phyloP scores from a whole-genome alignment of 768 basidiomycete genomes.

The Lactarius vividus region DNA sequence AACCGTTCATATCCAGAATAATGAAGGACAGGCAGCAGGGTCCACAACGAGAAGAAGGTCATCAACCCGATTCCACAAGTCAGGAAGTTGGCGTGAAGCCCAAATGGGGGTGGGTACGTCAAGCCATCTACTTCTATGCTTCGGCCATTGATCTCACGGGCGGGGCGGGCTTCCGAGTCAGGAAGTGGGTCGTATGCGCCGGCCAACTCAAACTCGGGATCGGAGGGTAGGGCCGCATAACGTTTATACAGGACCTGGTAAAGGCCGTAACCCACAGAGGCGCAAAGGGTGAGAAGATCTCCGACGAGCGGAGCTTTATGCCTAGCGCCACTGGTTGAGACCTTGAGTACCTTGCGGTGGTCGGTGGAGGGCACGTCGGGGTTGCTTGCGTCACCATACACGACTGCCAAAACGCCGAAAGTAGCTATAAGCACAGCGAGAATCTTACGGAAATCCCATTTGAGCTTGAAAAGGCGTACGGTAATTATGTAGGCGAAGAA shows the following conservation, averaged over 20 bases:
- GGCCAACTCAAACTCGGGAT: conserved; percentile 49
- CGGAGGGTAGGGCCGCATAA: conserved; percentile 67
- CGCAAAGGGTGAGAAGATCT: conserved; percentile 68
- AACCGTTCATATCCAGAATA: conserved; percentile 64
- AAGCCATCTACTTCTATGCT: conserved; percentile 12
- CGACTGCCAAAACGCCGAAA: conserved; percentile 72
- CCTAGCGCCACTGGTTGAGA: conserved; percentile 5
- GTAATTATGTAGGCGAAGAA: conserved; percentile 90
- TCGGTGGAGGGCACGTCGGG: conserved; percentile 33
- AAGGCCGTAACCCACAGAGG: conserved; percentile 68
- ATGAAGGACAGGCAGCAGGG: conserved; percentile 75
- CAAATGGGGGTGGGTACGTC: conserved; percentile 68
- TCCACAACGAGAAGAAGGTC: conserved; percentile 74
- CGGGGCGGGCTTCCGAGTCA: conserved; percentile 36
- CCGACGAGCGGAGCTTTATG: conserved; percentile 62
- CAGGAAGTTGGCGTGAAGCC: conserved; percentile 78
- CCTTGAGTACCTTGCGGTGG: conserved; percentile 16
- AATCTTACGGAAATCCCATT: conserved; percentile 63
- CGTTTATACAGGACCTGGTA: conserved; percentile 87
- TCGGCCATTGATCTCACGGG: conserved; percentile 29
- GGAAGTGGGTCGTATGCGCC: conserved; percentile 46
- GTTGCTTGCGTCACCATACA: conserved; percentile 59
- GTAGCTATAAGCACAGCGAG: conserved; percentile 78
- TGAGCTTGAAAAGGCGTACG: conserved; percentile 62
- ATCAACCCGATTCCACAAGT: conserved; percentile 77